These are phyloP conservation scores for Vaccinium corymbosum DNA, from an alignment of 148 eudicot genomes.

Conservation along the genomic window DNA sequence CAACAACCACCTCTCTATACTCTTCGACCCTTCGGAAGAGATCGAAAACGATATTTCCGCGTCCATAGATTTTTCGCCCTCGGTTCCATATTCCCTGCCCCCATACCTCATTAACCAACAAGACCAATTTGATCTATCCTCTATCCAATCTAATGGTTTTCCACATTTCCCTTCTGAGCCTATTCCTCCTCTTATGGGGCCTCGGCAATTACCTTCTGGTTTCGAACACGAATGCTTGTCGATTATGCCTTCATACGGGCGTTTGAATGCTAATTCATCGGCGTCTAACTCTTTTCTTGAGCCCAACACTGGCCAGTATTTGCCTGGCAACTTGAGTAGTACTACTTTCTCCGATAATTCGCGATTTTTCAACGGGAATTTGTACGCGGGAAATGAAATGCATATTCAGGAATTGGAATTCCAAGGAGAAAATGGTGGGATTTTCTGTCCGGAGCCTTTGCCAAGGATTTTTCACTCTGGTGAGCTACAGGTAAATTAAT, in stretches of 20 bases:
- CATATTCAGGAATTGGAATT: constrained; percentile 53
- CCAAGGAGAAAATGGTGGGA: constrained; percentile 62
- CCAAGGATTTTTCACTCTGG: constrained; percentile 19
- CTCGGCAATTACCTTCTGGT: constrained; percentile 35
- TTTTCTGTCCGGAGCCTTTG: constrained; percentile 22
- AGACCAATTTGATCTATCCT: constrained; percentile 36
- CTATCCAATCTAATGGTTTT: constrained; percentile 28
- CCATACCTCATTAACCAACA: constrained; percentile 33
- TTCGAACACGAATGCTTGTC: constrained; percentile 62
- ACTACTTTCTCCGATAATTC: constrained; percentile 33
- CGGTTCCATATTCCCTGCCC: constrained; percentile 34
- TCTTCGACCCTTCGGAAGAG: constrained; percentile 49
- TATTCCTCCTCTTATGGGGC: constrained; percentile 36
- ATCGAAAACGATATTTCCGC: constrained; percentile 54
- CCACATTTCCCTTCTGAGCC: constrained; percentile 26
- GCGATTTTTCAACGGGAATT: constrained; percentile 32
- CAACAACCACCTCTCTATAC: constrained; percentile 35
- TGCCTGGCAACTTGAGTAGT: constrained; percentile 35
- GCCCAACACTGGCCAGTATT: constrained; percentile 29
- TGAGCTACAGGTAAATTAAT: constrained; percentile 24
- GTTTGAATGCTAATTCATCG: constrained; percentile 32
- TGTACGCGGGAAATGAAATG: constrained; percentile 37
- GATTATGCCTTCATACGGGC: constrained; percentile 45
- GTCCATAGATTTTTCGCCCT: constrained; percentile 57
- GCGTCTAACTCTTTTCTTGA: constrained; percentile 43